Evolutionary conservation across 441 rosid species (phyloP).

Genomic region (Breynia disticha): DNA sequence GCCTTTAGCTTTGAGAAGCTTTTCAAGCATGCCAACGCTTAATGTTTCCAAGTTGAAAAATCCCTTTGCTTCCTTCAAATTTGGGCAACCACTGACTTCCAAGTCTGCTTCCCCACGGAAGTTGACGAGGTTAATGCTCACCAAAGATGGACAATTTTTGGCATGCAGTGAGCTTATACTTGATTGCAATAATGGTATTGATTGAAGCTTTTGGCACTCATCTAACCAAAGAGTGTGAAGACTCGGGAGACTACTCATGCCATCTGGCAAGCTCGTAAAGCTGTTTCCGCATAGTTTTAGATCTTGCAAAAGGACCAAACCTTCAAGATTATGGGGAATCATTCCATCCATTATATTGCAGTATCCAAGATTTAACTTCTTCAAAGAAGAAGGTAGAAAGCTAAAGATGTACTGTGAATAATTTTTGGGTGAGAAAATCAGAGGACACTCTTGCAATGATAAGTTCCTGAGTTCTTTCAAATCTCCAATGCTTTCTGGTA

Average conservation of each 20-base stretch:
- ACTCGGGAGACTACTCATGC: not conserved
- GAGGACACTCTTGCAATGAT: conserved; percentile 5
- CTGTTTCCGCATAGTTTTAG: conserved; percentile 9
- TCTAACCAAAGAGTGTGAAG: not conserved
- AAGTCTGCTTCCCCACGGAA: not conserved
- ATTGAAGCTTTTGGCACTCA: not conserved
- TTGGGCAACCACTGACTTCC: not conserved
- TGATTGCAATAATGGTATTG: conserved; percentile 6
- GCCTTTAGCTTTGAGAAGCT: not conserved
- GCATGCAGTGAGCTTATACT: conserved; percentile 1
- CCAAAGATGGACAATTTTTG: not conserved
- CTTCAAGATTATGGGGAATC: conserved; percentile 11
- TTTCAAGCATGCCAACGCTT: not conserved
- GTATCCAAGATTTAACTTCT: conserved; percentile 1
- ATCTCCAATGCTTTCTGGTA: conserved; percentile 4
- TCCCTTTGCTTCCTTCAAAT: conserved; percentile 1
- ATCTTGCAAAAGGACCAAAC: not conserved
- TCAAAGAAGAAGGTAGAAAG: conserved; percentile 5
- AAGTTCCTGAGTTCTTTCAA: conserved; percentile 1
- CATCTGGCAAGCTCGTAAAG: conserved; percentile 6
- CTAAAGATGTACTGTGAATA: not conserved
- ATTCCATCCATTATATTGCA: conserved; percentile 8
- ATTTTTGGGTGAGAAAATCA: conserved; percentile 7
- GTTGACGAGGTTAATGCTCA: not conserved
- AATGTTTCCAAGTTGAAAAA: conserved; percentile 12